Percentiles rank a stretch among this genome's conserved stretches.
phyloP scores from a whole-genome alignment of 495 filamentous ascomycete species.

The Penicillium bovifimosum region DNA sequence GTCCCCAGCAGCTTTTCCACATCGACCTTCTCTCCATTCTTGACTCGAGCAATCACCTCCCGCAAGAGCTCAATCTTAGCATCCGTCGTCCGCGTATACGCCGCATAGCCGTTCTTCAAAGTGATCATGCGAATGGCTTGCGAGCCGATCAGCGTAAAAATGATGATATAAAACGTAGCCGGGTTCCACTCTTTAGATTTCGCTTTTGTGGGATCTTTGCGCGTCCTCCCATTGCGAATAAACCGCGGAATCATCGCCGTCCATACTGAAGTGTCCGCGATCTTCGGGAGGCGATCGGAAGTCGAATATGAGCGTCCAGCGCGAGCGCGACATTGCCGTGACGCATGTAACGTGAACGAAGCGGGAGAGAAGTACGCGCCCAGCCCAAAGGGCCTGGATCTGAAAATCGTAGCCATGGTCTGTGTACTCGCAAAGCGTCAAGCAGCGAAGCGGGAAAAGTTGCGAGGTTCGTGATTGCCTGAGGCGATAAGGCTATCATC shows the following conservation, averaged over 20 bases:
- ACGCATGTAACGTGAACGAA: background rate
- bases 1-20: conserved; percentile 79
- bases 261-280: conserved; percentile 67
- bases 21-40: conserved; percentile 84
- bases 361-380: background rate
- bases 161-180: conserved; percentile 85
- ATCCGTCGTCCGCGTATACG: conserved; percentile 68
- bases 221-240: conserved; percentile 33
- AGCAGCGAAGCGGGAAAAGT: conserved; percentile 6
- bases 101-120: conserved; percentile 65
- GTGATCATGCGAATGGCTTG: conserved; percentile 90
- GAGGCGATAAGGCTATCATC: conserved; percentile 15
- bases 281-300: conserved; percentile 45
- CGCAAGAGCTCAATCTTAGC: conserved; percentile 69
- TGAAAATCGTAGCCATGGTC: conserved; percentile 13
- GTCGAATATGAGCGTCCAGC: conserved; percentile 25
- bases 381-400: conserved; percentile 11
- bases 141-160: conserved; percentile 86
- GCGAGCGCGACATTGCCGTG: conserved; percentile 5
- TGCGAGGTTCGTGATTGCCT: conserved; percentile 9
- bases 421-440: background rate
- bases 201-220: conserved; percentile 32
- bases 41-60: conserved; percentile 77
- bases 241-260: conserved; percentile 54
- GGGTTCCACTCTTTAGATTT: conserved; percentile 81